Conservation (phyloP, 106 monocot genomes). For the Dendrobium nobile region DNA sequence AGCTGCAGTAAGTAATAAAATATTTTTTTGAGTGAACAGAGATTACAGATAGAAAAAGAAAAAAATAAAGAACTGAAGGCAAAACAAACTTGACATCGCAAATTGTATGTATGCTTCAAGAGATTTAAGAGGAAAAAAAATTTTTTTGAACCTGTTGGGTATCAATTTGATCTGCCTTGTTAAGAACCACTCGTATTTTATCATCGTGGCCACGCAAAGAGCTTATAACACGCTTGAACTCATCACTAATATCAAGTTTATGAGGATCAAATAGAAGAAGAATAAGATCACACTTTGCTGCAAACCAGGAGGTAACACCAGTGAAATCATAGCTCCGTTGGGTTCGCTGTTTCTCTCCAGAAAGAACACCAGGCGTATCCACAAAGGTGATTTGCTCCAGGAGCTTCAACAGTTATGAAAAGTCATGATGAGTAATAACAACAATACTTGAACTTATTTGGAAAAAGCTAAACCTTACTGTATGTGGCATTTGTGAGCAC, state of each 20-base stretch:
- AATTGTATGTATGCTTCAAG: background rate
- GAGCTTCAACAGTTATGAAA: conserved; percentile 34
- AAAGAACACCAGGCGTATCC: conserved; percentile 93
- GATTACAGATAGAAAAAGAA: background rate
- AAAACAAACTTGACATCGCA: background rate
- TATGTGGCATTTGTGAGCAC: conserved; percentile 97
- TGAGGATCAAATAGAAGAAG: conserved; percentile 97
- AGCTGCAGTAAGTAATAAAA: conserved; percentile 36
- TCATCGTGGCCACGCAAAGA: conserved; percentile 93
- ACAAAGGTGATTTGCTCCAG: conserved; percentile 94
- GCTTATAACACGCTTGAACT: conserved; percentile 93
- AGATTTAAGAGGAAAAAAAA: background rate
- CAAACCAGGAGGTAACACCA: conserved; percentile 99
- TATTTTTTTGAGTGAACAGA: background rate
- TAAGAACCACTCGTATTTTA: conserved; percentile 93
- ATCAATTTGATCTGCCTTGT: conserved; percentile 94
- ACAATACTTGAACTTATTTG: background rate
- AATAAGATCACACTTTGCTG: conserved; percentile 91
- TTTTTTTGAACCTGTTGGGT: conserved; percentile 75
- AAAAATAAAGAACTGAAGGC: background rate
- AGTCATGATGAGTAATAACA: background rate
- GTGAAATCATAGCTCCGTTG: conserved; percentile 97
- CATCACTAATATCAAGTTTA: conserved; percentile 96
- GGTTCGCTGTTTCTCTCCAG: conserved; percentile 93
- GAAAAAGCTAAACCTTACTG: conserved; percentile 37